These are phyloP conservation scores for Arthromyces matolae DNA, from an alignment of 768 basidiomycete species.

Conservation along the genomic window DNA sequence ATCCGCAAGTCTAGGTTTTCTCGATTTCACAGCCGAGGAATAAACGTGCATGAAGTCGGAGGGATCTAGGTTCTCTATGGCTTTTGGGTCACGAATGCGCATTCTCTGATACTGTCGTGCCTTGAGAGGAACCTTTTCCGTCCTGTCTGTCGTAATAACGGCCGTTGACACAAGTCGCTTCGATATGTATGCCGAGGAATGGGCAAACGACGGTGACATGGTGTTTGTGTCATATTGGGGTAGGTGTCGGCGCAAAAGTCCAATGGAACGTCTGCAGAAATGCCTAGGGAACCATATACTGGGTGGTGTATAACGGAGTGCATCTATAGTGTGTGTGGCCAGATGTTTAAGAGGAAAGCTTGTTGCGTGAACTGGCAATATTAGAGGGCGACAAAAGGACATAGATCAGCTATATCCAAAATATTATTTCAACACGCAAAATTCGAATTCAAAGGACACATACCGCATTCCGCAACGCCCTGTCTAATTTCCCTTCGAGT, in stretches of 20 bases:
- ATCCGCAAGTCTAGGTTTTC: constrained; percentile 11
- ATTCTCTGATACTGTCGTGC: constrained; percentile 4
- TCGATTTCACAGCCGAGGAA: constrained; percentile 1
- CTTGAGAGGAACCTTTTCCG: neutral
- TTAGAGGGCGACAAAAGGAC: constrained; percentile 66
- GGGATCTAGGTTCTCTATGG: constrained; percentile 6
- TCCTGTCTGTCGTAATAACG: neutral
- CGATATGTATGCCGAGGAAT: constrained; percentile 10
- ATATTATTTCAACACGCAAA: constrained; percentile 8
- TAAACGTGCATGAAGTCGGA: constrained; percentile 10
- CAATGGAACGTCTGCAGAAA: neutral
- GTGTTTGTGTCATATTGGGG: constrained; percentile 6
- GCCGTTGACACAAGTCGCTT: constrained; percentile 9
- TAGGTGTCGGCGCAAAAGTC: constrained; percentile 1
- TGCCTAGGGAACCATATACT: neutral
- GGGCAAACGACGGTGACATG: constrained; percentile 5
- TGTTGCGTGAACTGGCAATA: constrained; percentile 43
- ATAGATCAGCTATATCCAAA: constrained; percentile 60
- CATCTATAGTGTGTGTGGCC: constrained; percentile 20
- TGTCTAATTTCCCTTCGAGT: constrained; percentile 11
- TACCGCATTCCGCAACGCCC: constrained; percentile 55
- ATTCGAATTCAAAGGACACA: constrained; percentile 16
- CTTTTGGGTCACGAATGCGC: constrained; percentile 4
- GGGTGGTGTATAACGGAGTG: constrained; percentile 15
- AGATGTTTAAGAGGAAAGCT: constrained; percentile 20